Evolutionary conservation across 495 filamentous ascomycete species (phyloP), one percentile per base, ranked within the genome.

Genomic region (Aspergillus sparsus): DNA sequence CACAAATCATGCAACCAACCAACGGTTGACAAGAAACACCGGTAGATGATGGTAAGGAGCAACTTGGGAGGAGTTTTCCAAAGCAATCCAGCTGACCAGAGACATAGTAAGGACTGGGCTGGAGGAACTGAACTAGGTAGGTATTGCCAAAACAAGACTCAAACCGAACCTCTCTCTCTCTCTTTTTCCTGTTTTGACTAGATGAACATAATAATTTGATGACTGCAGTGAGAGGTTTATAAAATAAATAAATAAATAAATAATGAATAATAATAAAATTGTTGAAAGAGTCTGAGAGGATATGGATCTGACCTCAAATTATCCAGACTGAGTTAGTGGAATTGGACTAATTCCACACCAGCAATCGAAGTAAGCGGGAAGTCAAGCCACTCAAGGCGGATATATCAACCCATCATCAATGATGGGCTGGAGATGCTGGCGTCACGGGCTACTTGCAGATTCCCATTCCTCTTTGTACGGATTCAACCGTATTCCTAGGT

Each of bases 381-480:
- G 55, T 12, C 49, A 57, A 45, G 55, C 32, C 55, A 33, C 55
- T 57, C 49, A 49, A 10, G 33, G 42, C 58, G 62, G 53, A 64
- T 42, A 52, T 55, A 53, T 57, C 53, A 62, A 58, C 60, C 49
- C 49, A 54, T 13, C 16, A 10, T 31, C 6, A 18, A 46, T 35
- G 34, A 53, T 35, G 39, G 39, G 39, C 8, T 35, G 41, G 39
- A 3, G 45, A 31, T 21, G 47, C 7, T 39, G 7, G 32, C 6
- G 21, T 21, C 5, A 52, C 27, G 34, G 37, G 33, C 51, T 54
- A 36, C 12, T 16, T 57, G 53, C 53, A 56, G 53, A 56, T 39
- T 31, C 16, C 59, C 53, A 62, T 49, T 49, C 55, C 60, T 49
- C 37, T 41, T 59, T 63, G 35, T 63, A 59, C 61, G 41, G 54